Evolutionary conservation across 257 asterid species (phyloP), one percentile per base, ranked within the genome.

Genomic region (Forsythia viridissima): DNA sequence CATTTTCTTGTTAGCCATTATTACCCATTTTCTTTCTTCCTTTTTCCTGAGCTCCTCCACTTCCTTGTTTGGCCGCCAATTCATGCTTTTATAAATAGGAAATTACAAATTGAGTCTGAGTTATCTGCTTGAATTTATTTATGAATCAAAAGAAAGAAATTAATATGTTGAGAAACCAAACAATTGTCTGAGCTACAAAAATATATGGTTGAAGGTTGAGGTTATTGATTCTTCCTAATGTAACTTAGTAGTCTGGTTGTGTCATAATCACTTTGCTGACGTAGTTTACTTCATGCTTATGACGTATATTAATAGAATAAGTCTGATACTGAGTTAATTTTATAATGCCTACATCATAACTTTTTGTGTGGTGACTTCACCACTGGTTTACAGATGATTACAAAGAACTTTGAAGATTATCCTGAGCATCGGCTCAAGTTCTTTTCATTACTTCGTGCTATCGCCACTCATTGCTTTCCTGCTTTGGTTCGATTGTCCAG

Each of bases 361-460:
- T 43, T 18, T 30, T 59, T 44, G 3, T 39, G 55, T 43, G 24
- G 71, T 85, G 65, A 76, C 76, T 80, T 66, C 41, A 48, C 72
- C 67, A 8, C 18, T 75, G 41, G 39, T 40, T 78, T 79, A 71
- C 94, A 96, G 99, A 96, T 96, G 99, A 96, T 96, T 72, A 96
- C 99, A 0, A 92, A 91, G 84, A 96, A 96, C 78, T 96, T 96
- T 77, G 99, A 96, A 84, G 99, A 96, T 85, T 96, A 96, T 88
- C 99, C 99, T 1, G 99, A 96, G 88, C 98, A 96, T 76, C 91
- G 99, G 70, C 98, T 96, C 75, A 96, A 96, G 88, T 96, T 96
- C 83, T 96, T 96, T 78, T 93, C 99, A 0, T 83, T 96, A 80
- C 96, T 96, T 67, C 95, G 91, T 77, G 99, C 99, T 82, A 93